A percentile compares a stretch with the other conserved stretches of the same genome.
These are phyloP conservation scores for Paraleonurus japonicus DNA, from an alignment of 257 asterid species.

Conservation along the genomic window DNA sequence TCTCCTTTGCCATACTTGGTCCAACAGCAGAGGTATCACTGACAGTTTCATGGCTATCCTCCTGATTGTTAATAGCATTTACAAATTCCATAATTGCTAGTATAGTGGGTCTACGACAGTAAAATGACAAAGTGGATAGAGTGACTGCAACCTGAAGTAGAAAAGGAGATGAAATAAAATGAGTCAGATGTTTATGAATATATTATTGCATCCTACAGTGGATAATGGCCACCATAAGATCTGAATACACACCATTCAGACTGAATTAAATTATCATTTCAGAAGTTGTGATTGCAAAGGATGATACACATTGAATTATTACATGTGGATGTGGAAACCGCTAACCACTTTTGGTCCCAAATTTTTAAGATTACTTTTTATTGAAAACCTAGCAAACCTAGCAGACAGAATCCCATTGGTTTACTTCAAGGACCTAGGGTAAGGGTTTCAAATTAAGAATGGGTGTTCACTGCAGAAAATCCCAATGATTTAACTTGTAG, in stretches of 20 bases:
- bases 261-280: slow-evolving; percentile 2
- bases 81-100: slow-evolving; percentile 81
- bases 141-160: slow-evolving; percentile 76
- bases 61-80: slow-evolving; percentile 56
- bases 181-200: not conserved
- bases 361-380: not conserved
- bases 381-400: not conserved
- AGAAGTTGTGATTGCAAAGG: not conserved
- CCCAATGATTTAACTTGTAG: not conserved
- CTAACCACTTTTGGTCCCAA: not conserved
- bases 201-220: not conserved
- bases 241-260: not conserved
- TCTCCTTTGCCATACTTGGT: slow-evolving; percentile 36
- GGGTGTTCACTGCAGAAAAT: not conserved
- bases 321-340: not conserved
- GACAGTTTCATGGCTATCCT: slow-evolving; percentile 45
- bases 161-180: not conserved
- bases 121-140: slow-evolving; percentile 89
- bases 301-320: not conserved
- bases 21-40: slow-evolving; percentile 52
- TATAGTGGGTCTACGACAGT: slow-evolving; percentile 90
- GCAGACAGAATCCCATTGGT: not conserved
- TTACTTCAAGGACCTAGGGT: not conserved
- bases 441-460: not conserved
- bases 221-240: slow-evolving; percentile 6